These are phyloP conservation scores for Pezicula carpinea DNA, from an alignment of 2,329 filamentous ascomycete species.

Conservation along the genomic window DNA sequence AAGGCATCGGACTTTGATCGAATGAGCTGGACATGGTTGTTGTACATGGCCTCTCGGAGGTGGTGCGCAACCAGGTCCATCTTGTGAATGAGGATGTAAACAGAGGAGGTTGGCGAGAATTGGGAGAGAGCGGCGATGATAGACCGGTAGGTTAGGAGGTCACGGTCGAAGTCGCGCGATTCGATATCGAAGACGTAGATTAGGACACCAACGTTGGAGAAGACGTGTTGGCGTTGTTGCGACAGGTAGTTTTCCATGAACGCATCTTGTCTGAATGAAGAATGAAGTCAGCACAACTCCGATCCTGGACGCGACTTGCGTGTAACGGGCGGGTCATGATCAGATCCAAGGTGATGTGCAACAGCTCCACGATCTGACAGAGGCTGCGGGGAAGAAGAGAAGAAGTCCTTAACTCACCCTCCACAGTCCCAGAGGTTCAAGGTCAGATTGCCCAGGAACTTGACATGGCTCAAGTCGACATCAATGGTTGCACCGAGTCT, in stretches of 20 bases:
- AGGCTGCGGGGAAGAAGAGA: background rate
- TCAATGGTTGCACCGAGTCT: conserved; percentile 94
- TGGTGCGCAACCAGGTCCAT: conserved; percentile 90
- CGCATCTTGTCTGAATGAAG: conserved; percentile 74
- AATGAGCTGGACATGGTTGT: conserved; percentile 75
- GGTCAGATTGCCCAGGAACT: conserved; percentile 96
- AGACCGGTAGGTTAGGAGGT: conserved; percentile 85
- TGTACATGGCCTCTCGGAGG: conserved; percentile 75
- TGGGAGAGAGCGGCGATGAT: conserved; percentile 87
- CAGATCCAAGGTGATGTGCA: no score
- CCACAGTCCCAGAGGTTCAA: conserved; percentile 99
- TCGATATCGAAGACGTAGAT: conserved; percentile 99
- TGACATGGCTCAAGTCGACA: conserved; percentile 96
- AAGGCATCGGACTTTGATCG: conserved; percentile 70
- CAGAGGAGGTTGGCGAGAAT: conserved; percentile 73
- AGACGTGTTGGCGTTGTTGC: conserved; percentile 92
- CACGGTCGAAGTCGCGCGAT: conserved; percentile 87
- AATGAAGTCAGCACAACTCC: conserved; percentile 13
- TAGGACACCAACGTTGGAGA: conserved; percentile 90
- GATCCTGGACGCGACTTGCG: background rate
- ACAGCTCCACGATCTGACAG: background rate
- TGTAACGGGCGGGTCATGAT: background rate
- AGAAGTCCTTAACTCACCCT: conserved; percentile 48
- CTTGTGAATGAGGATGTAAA: conserved; percentile 97
- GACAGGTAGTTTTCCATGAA: conserved; percentile 99